These are phyloP conservation scores for Pleurotus giganteus DNA, from an alignment of 768 basidiomycete genomes.

Conservation along the genomic window DNA sequence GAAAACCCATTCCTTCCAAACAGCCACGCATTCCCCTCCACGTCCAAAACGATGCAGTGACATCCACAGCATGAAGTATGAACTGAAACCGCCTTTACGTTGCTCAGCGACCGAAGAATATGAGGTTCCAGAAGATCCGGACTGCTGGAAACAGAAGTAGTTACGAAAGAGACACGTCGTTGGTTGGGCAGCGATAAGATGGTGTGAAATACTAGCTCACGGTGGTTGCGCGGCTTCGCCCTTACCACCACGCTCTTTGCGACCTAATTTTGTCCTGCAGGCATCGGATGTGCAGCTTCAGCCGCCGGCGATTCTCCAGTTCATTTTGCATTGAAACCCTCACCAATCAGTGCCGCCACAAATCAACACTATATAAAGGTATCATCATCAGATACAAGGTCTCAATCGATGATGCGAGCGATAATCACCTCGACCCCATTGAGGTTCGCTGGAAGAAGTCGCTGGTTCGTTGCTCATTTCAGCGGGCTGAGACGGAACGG, in stretches of 20 bases:
- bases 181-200: not conserved
- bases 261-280: conserved; percentile 70
- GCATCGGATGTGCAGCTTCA: conserved; percentile 12
- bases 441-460: conserved; percentile 22
- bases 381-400: not conserved
- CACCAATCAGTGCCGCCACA: conserved; percentile 90
- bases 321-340: conserved; percentile 28
- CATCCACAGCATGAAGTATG: conserved; percentile 77
- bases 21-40: conserved; percentile 81
- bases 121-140: conserved; percentile 88
- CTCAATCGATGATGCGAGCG: conserved; percentile 8
- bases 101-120: conserved; percentile 84
- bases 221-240: conserved; percentile 36
- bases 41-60: conserved; percentile 73
- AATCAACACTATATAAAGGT: conserved; percentile 59
- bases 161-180: not conserved
- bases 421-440: conserved; percentile 43
- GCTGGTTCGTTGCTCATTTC: conserved; percentile 3
- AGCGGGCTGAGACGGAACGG: not conserved
- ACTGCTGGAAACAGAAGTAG: conserved; percentile 34
- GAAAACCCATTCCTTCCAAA: conserved; percentile 82
- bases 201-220: conserved; percentile 26
- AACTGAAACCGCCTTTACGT: conserved; percentile 69
- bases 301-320: conserved; percentile 18
- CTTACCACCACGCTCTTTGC: conserved; percentile 63